Evolutionary conservation across 805 yeast genomes (phyloP).

Genomic region (Kluyveromyces dobzhanskii): DNA sequence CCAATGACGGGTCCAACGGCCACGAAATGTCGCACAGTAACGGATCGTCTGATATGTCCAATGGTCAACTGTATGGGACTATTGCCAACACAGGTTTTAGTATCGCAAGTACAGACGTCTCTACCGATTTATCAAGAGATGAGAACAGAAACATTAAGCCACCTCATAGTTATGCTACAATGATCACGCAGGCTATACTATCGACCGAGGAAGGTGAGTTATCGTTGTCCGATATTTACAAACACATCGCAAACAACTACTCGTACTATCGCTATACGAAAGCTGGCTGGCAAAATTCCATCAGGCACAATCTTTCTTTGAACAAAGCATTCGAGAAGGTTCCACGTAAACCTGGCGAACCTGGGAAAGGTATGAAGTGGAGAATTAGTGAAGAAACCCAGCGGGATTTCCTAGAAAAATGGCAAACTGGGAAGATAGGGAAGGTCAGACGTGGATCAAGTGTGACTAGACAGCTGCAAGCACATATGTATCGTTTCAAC

Average conservation of each 20-base stretch:
- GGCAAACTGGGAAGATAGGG: conserved; percentile 65
- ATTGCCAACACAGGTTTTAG: conserved; percentile 9
- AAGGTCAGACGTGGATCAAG: conserved; percentile 74
- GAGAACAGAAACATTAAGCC: conserved; percentile 89
- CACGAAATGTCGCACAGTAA: background rate
- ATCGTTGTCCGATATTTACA: conserved; percentile 85
- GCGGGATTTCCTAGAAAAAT: conserved; percentile 74
- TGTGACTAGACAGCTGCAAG: conserved; percentile 70
- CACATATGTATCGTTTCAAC: conserved; percentile 49
- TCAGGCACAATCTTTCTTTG: conserved; percentile 86
- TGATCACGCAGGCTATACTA: conserved; percentile 95
- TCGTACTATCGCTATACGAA: conserved; percentile 87
- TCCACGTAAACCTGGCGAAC: conserved; percentile 90
- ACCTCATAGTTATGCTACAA: conserved; percentile 93
- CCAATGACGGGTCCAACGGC: background rate
- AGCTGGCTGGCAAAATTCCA: conserved; percentile 98
- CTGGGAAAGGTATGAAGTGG: conserved; percentile 99
- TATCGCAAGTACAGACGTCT: conserved; percentile 15
- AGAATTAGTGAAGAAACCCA: conserved; percentile 80
- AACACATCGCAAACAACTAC: conserved; percentile 80
- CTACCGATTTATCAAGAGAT: conserved; percentile 67
- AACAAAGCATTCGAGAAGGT: conserved; percentile 98
- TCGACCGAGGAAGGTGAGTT: conserved; percentile 82
- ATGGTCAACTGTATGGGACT: conserved; percentile 7
- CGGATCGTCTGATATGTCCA: background rate